Conservation (phyloP, 108 stramenopile genomes). For the Licmophora abbreviata region DNA sequence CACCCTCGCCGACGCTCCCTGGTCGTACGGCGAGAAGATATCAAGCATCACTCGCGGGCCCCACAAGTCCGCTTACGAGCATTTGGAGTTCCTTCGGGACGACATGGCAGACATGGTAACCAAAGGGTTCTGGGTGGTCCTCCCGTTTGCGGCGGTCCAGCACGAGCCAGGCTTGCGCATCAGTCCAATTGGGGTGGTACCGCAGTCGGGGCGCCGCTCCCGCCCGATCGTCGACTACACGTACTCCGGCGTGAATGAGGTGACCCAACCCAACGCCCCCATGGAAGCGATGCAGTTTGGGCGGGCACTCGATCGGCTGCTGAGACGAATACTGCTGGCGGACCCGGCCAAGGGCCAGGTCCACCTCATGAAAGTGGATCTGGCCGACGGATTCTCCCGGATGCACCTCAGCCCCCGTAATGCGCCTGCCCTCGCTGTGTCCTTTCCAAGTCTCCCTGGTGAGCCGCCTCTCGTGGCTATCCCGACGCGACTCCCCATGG, state of each 20-base stretch:
- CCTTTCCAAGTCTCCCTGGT: constrained; percentile 2
- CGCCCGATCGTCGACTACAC: constrained; percentile 21
- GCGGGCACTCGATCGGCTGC: background rate
- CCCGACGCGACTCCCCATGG: constrained; percentile 21
- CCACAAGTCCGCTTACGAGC: constrained; percentile 7
- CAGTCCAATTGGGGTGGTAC: constrained; percentile 18
- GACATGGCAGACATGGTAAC: constrained; percentile 13
- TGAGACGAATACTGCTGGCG: background rate
- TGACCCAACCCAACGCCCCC: background rate
- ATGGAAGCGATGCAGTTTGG: constrained; percentile 8
- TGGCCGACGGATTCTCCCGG: constrained; percentile 16
- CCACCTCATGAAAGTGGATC: constrained; percentile 11
- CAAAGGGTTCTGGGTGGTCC: constrained; percentile 24
- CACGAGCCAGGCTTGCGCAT: constrained; percentile 8
- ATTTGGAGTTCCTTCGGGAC: constrained; percentile 13
- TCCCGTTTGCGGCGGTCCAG: constrained; percentile 13
- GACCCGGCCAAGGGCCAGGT: constrained; percentile 7
- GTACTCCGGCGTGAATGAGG: constrained; percentile 18
- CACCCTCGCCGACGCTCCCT: too few species aligned
- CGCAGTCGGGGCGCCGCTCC: constrained; percentile 22
- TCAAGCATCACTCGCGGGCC: constrained; percentile 10
- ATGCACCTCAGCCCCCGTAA: background rate
- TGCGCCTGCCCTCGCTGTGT: background rate
- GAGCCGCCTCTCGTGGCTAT: constrained; percentile 5
- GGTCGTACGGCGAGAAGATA: too few species aligned